phyloP scores from a whole-genome alignment of 1,139 yeast genomes.

The Hemisphaericaspora subhashii region DNA sequence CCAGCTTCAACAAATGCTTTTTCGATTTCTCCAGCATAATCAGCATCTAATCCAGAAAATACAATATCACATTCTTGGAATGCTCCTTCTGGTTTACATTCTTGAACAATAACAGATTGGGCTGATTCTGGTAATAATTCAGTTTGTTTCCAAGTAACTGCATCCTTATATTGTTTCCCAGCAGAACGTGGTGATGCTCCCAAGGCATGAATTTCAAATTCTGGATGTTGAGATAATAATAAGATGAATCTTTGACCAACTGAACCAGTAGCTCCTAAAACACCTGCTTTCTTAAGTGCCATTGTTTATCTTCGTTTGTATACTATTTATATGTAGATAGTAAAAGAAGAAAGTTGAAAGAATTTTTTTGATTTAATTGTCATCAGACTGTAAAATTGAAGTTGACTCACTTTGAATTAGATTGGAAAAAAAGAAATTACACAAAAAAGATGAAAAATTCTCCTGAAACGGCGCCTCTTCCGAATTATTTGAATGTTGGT shows the following conservation, averaged over 20 bases:
- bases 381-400: too few species aligned
- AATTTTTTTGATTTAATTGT: conserved; percentile 1
- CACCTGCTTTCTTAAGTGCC: conserved; percentile 66
- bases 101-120: conserved; percentile 62
- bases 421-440: too few species aligned
- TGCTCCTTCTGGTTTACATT: conserved; percentile 68
- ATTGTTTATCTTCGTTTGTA: conserved; percentile 9
- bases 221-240: conserved; percentile 82
- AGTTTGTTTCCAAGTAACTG: conserved; percentile 95
- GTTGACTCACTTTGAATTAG: too few species aligned
- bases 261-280: conserved; percentile 95
- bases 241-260: conserved; percentile 96
- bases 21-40: conserved; percentile 91
- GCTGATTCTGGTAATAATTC: conserved; percentile 72
- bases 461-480: too few species aligned
- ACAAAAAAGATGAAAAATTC: too few species aligned
- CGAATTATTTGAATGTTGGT: too few species aligned
- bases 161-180: conserved; percentile 81
- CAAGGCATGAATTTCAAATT: conserved; percentile 76
- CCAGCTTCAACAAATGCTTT: conserved; percentile 81
- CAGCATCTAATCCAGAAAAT: conserved; percentile 92
- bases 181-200: conserved; percentile 97
- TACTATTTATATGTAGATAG: not conserved
- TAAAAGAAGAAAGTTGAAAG: not conserved
- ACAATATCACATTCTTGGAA: conserved; percentile 92